phyloP scores from a whole-genome alignment of 331 rosid species.

The Quercus lobata region DNA sequence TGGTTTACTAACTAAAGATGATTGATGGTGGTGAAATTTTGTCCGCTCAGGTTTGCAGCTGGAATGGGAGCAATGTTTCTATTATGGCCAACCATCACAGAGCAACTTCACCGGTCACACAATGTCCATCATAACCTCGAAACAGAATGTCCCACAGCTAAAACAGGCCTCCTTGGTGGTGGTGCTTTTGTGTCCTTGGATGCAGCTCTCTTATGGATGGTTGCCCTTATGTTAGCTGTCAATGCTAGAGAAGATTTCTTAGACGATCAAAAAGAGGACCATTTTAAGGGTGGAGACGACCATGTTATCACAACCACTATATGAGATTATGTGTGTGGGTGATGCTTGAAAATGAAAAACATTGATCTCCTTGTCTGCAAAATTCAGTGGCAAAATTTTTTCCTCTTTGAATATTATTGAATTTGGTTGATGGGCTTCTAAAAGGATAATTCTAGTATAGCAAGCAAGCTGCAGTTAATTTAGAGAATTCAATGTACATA shows the following conservation, averaged over 20 bases:
- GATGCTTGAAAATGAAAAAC: not conserved
- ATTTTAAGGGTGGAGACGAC: not conserved
- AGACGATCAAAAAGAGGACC: constrained; percentile 2
- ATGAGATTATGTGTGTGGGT: not conserved
- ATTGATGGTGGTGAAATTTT: no score
- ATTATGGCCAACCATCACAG: constrained; percentile 41
- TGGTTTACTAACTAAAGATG: no score
- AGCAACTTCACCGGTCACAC: constrained; percentile 23
- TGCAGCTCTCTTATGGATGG: constrained; percentile 39
- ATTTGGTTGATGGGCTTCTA: no score
- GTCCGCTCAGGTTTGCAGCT: constrained; percentile 20
- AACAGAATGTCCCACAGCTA: constrained; percentile 33
- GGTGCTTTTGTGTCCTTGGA: constrained; percentile 47
- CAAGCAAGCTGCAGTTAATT: not conserved
- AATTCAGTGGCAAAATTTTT: no score
- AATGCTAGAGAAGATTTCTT: constrained; percentile 44
- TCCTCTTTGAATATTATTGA: no score
- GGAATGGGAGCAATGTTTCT: constrained; percentile 27
- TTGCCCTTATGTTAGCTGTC: constrained; percentile 31
- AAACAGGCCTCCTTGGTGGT: constrained; percentile 48
- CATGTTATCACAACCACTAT: not conserved
- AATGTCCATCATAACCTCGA: constrained; percentile 13
- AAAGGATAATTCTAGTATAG: not conserved
- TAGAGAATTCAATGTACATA: not conserved
- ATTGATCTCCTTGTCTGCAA: no score